phyloP scores from a whole-genome alignment of 225 moss, liverwort and hornwort species.

The Bryum argenteum region DNA sequence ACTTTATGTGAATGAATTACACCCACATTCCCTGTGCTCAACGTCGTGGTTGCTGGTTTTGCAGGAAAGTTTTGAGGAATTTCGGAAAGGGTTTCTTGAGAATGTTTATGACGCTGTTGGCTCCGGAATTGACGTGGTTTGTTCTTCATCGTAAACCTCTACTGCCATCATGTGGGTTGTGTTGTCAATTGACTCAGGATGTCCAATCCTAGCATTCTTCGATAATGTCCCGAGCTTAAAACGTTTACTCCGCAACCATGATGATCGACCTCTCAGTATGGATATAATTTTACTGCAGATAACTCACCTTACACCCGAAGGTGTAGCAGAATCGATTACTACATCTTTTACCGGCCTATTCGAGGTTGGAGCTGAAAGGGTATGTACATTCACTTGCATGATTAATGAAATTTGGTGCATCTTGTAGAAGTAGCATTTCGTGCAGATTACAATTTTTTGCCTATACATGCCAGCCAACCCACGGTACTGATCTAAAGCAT shows the following conservation, averaged over 20 bases:
- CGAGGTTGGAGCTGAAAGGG: slow-evolving; percentile 82
- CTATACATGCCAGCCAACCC: background rate
- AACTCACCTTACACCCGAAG: slow-evolving; percentile 73
- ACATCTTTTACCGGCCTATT: slow-evolving; percentile 60
- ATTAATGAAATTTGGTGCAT: background rate
- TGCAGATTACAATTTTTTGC: background rate
- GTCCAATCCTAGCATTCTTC: background rate
- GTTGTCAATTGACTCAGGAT: background rate
- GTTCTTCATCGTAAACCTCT: slow-evolving; percentile 15
- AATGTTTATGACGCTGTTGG: slow-evolving; percentile 36
- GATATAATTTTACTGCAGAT: slow-evolving; percentile 46
- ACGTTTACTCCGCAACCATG: background rate
- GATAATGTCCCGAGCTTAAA: background rate
- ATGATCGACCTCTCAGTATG: slow-evolving; percentile 11
- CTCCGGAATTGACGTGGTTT: slow-evolving; percentile 58
- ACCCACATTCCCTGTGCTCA: no score
- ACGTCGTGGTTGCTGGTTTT: slow-evolving; percentile 14
- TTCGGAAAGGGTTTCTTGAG: slow-evolving; percentile 54
- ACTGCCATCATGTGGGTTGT: background rate
- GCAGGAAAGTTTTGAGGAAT: slow-evolving; percentile 58
- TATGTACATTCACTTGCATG: slow-evolving; percentile 25
- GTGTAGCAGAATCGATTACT: slow-evolving; percentile 62
- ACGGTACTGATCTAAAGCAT: background rate
- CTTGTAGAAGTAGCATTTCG: background rate
- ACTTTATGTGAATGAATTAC: background rate